Percentiles rank a stretch among this genome's conserved stretches.
Conservation (phyloP, 192 early-diverging fungal species). For the Backusella luteola region DNA sequence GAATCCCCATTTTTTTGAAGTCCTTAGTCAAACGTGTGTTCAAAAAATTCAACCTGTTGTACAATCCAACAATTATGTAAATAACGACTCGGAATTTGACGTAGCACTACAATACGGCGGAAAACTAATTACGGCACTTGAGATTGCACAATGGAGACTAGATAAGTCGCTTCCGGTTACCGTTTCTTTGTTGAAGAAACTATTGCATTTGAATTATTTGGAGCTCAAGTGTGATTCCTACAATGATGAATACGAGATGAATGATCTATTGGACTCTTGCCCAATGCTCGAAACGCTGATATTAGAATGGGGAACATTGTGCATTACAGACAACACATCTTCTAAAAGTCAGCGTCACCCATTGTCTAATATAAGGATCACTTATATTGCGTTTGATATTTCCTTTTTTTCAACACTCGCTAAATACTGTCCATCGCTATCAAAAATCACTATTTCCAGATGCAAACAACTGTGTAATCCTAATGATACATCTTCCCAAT, state of each 20-base stretch:
- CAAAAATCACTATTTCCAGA: not conserved
- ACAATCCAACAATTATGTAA: not conserved
- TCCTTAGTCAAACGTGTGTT: not conserved
- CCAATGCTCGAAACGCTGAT: not conserved
- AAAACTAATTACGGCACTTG: not conserved
- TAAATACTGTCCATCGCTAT: not conserved
- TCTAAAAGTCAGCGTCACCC: not conserved
- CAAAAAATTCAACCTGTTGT: not conserved
- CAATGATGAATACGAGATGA: not conserved
- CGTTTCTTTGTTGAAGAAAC: not conserved
- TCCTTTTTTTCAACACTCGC: not conserved
- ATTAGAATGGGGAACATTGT: conserved; percentile 9
- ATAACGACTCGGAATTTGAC: not conserved
- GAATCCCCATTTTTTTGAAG: conserved; percentile 7
- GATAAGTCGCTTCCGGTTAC: not conserved
- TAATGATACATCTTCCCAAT: not conserved
- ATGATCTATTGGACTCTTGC: not conserved
- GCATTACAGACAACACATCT: not conserved
- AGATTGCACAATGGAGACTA: conserved; percentile 9
- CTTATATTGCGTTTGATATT: not conserved
- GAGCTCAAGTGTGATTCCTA: conserved; percentile 1
- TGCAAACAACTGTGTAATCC: not conserved
- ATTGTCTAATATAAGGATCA: not conserved
- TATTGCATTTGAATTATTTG: not conserved
- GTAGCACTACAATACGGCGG: not conserved